These are phyloP conservation scores for Penicillium sclerotigenum DNA, from an alignment of 2,329 filamentous ascomycete genomes.

Conservation along the genomic window DNA sequence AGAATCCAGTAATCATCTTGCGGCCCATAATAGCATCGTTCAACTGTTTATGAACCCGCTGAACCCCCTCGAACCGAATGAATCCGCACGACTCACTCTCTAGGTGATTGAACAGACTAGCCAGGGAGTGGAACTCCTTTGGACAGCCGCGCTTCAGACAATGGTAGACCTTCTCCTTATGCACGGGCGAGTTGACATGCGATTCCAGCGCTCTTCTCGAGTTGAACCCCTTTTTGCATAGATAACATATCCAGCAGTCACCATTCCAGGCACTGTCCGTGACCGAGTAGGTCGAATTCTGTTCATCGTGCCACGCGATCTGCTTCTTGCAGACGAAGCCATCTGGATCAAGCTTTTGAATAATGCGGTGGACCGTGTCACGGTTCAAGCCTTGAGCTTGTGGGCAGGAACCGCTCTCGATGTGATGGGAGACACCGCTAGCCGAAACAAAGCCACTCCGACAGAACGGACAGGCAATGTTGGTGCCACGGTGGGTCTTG, in stretches of 20 bases:
- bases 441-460: slow-evolving; percentile 46
- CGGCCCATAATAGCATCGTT: neutral
- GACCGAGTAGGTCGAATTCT: neutral
- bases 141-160: slow-evolving; percentile 41
- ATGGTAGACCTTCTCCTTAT: slow-evolving; percentile 49
- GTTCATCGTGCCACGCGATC: neutral
- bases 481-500: slow-evolving; percentile 45
- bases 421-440: slow-evolving; percentile 55
- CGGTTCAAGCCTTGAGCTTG: neutral
- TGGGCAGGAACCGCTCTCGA: slow-evolving; percentile 49
- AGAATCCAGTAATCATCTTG: neutral
- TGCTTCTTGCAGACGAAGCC: neutral
- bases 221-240: slow-evolving; percentile 51
- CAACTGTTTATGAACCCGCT: slow-evolving; percentile 15
- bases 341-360: neutral
- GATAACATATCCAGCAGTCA: slow-evolving; percentile 42
- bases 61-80: slow-evolving; percentile 43
- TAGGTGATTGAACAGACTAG: slow-evolving; percentile 45
- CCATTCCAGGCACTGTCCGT: neutral
- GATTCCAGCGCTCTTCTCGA: slow-evolving; percentile 42
- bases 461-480: slow-evolving; percentile 58
- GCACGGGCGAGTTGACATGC: slow-evolving; percentile 54
- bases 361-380: neutral
- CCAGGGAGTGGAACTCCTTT: slow-evolving; percentile 40
- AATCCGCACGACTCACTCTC: slow-evolving; percentile 46